Conservation (phyloP, 1,139 yeast species). For the Torulaspora pretoriensis region DNA sequence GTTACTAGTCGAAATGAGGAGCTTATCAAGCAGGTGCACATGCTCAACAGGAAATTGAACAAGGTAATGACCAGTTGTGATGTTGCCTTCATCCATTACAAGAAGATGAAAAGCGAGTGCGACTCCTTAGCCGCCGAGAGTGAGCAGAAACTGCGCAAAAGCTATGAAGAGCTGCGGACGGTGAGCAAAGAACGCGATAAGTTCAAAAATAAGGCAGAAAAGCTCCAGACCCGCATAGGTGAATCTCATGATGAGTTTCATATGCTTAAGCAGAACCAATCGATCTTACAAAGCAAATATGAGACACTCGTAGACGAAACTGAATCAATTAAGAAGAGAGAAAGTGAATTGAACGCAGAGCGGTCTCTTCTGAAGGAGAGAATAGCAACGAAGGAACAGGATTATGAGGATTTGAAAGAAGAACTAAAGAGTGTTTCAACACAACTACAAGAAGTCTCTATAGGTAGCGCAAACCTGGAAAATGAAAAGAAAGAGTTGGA, state of each 20-base stretch:
- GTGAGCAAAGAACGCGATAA: conserved; percentile 29
- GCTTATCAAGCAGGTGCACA: conserved; percentile 39
- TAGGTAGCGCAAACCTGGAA: conserved; percentile 11
- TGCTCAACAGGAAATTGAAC: conserved; percentile 24
- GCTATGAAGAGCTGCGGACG: conserved; percentile 39
- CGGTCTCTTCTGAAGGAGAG: conserved; percentile 5
- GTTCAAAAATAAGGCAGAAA: conserved; percentile 38
- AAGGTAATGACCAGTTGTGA: conserved; percentile 42
- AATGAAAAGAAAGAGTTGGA: conserved; percentile 30
- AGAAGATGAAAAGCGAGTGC: conserved; percentile 45
- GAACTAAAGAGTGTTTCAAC: conserved; percentile 5
- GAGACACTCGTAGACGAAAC: conserved; percentile 21
- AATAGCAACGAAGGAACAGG: not conserved
- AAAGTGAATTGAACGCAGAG: conserved; percentile 9
- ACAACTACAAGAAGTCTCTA: conserved; percentile 20
- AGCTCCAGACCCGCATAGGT: conserved; percentile 22
- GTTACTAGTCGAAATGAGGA: conserved; percentile 35
- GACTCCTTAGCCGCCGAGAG: conserved; percentile 65
- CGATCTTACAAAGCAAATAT: conserved; percentile 32
- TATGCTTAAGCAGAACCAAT: conserved; percentile 33
- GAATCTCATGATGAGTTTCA: conserved; percentile 30
- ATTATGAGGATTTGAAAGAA: conserved; percentile 6
- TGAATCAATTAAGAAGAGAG: conserved; percentile 12
- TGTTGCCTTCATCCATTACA: conserved; percentile 41
- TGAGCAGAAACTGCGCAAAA: conserved; percentile 36